These are phyloP conservation scores for Nissolia schottii DNA, from an alignment of 306 rosid species.

Conservation along the genomic window DNA sequence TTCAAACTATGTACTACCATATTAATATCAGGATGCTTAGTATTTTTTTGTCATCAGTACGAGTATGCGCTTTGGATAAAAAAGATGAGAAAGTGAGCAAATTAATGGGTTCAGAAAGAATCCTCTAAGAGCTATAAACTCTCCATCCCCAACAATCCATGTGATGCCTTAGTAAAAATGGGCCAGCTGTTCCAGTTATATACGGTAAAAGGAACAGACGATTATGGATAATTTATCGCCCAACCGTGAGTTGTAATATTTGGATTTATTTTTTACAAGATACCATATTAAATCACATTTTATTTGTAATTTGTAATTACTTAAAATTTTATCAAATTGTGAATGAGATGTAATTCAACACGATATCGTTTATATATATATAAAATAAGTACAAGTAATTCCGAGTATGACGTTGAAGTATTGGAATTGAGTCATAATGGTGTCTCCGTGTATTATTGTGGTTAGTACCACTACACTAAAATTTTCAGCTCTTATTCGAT, in stretches of 20 bases:
- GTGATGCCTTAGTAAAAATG: conserved; percentile 13
- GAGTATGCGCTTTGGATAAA: neutral
- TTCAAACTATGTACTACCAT: too few species aligned
- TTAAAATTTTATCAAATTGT: too few species aligned
- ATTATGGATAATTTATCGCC: neutral
- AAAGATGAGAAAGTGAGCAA: neutral
- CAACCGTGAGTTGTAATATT: too few species aligned
- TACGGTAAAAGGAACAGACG: neutral
- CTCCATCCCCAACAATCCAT: neutral
- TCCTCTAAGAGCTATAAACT: neutral
- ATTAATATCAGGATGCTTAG: neutral
- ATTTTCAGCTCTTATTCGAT: neutral
- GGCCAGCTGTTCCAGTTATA: conserved; percentile 8
- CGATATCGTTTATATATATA: too few species aligned
- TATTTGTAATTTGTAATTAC: too few species aligned
- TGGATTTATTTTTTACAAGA: too few species aligned
- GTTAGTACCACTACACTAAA: neutral
- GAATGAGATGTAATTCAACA: too few species aligned
- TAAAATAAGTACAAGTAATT: too few species aligned
- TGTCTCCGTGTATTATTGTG: conserved; percentile 12
- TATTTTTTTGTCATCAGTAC: neutral
- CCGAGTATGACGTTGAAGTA: conserved; percentile 8
- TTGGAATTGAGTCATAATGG: neutral
- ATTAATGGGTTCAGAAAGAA: neutral
- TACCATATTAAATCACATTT: too few species aligned